Evolutionary conservation across 495 filamentous ascomycete species (phyloP), one percentile per base, ranked within the genome.

Genomic region (Penicillium paradoxum): DNA sequence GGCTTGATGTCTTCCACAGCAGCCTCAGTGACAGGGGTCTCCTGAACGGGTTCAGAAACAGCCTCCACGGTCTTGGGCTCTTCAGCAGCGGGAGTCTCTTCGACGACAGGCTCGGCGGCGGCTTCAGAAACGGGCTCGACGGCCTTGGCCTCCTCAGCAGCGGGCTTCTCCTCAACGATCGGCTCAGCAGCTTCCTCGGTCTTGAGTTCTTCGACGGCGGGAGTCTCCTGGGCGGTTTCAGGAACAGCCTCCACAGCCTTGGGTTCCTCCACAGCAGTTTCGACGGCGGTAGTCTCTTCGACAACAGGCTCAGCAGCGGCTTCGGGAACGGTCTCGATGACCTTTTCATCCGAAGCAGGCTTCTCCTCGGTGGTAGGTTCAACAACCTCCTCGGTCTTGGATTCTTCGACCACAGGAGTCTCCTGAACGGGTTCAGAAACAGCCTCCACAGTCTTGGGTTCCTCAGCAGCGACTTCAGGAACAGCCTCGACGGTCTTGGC

Each of bases 291-390:
- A 11, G 49, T 14, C 36, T 46, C 63, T 18, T 40, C 30, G 10
- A 42, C 19, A 2, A 54, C 43, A 30, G 61, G 55, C 44, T 46
- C 49, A 6, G 45, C 46, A 11, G 44, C 49, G 15, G 41, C 13
- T 15, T 18, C 36, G 8, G 62, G 15, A 36, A 36, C 33, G 13
- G 40, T 25, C 4, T 50, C 33, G 18, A 22, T 40, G 21, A 49
- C 21, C 43, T 21, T 8, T 24, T 51, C 32, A 11, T 51, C 47
- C 9, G 24, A 25, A 15, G 30, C 41, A 8, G 49, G 36, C 25
- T 63, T 54, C 36, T 60, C 51, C 22, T 68, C 60, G 14, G 27
- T 24, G 13, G 24, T 41, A 7, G 49, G 30, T 11, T 59, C 55
- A 17, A 40, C 19, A n/a, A 38, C 54, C 21, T 40, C 47, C 18